phyloP scores from a whole-genome alignment of 495 filamentous ascomycete species.

The Penicillium goetzii region DNA sequence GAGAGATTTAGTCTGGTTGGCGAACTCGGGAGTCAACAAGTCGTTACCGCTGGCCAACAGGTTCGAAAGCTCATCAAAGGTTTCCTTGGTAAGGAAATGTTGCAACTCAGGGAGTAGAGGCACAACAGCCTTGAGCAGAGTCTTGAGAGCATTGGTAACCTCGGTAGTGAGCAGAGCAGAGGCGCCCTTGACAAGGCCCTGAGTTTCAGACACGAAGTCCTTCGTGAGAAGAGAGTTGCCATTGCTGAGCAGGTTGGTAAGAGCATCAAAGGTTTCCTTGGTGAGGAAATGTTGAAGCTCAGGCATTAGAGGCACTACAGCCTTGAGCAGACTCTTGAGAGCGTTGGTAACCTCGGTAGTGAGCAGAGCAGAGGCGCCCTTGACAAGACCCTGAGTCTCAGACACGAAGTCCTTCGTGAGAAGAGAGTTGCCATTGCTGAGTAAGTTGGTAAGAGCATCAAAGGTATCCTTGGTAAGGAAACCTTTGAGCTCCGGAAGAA shows the following conservation, averaged over 20 bases:
- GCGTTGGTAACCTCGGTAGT: conserved; percentile 12
- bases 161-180: conserved; percentile 35
- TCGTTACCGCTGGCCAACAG: conserved; percentile 38
- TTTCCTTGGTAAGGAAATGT: background rate
- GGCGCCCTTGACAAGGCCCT: conserved; percentile 31
- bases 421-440: conserved; percentile 38
- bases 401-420: conserved; percentile 38
- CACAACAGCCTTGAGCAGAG: conserved; percentile 29
- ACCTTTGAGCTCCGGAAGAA: conserved; percentile 32
- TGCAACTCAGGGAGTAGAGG: conserved; percentile 27
- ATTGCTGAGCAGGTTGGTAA: conserved; percentile 40
- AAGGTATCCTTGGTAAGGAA: conserved; percentile 36
- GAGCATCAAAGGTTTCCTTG: conserved; percentile 23
- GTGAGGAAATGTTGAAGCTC: conserved; percentile 36
- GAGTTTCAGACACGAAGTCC: conserved; percentile 35
- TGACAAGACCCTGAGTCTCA: conserved; percentile 28
- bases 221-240: conserved; percentile 42
- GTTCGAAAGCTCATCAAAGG: background rate
- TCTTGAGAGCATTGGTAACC: conserved; percentile 16
- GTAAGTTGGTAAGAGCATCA: conserved; percentile 39
- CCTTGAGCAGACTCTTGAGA: conserved; percentile 28
- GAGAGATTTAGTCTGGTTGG: conserved; percentile 31
- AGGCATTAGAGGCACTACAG: conserved; percentile 34
- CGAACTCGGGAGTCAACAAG: conserved; percentile 38
- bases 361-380: conserved; percentile 40